These are phyloP conservation scores for Pyrenochaeta sp. DNA, from an alignment of 2,329 filamentous ascomycete genomes.

Conservation along the genomic window DNA sequence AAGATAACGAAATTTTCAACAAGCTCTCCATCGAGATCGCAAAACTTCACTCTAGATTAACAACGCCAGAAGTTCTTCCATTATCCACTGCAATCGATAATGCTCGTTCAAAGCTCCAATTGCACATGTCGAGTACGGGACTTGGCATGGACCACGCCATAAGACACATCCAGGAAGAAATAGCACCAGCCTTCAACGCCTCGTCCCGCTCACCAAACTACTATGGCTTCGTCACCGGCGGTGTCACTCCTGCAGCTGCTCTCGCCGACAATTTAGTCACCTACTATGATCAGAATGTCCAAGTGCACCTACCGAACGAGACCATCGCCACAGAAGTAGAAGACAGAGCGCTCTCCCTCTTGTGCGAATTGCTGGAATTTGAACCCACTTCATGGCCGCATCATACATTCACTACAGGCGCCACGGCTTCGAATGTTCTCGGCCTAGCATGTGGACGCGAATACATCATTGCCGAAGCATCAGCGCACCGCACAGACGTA, in stretches of 20 bases:
- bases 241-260: conserved; percentile 78
- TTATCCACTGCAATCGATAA: conserved; percentile 33
- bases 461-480: conserved; percentile 62
- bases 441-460: conserved; percentile 78
- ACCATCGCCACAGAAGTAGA: conserved; percentile 81
- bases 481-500: conserved; percentile 42
- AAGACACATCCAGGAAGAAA: conserved; percentile 56
- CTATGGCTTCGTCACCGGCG: conserved; percentile 90
- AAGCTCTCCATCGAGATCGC: conserved; percentile 35
- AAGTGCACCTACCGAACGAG: conserved; percentile 81
- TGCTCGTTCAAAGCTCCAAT: conserved; percentile 48
- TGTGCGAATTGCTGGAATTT: conserved; percentile 72
- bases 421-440: conserved; percentile 71
- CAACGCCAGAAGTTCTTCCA: conserved; percentile 47
- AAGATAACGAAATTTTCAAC: conserved; percentile 20
- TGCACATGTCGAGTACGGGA: conserved; percentile 50
- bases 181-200: conserved; percentile 69
- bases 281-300: conserved; percentile 81
- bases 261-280: conserved; percentile 87
- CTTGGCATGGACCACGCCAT: conserved; percentile 54
- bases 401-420: conserved; percentile 79
- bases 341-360: conserved; percentile 72
- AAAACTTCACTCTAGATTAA: conserved; percentile 27
- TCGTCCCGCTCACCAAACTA: conserved; percentile 64
- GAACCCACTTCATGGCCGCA: conserved; percentile 69